Evolutionary conservation across 2,329 filamentous ascomycete genomes (phyloP), one percentile per base, ranked within the genome.

Genomic region (Cladosporium sp.): DNA sequence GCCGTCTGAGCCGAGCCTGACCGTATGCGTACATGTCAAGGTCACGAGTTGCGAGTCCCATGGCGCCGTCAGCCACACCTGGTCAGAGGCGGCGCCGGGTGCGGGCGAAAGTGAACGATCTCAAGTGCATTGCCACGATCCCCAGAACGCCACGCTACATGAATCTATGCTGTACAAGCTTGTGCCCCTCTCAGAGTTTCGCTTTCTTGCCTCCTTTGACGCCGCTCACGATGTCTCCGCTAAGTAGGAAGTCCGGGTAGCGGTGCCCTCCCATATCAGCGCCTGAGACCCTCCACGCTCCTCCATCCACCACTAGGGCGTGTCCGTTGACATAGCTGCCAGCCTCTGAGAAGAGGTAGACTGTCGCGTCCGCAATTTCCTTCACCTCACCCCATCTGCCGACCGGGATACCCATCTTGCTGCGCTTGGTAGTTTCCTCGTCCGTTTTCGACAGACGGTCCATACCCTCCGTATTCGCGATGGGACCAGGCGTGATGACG

Each of bases 311-410:
- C 32, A 96, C 89, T 35, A 97, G 75, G 3, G 85, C 83, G 64
- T 91, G 86, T 1, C 91, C 94, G 64, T 89, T 96, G 47, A 97
- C 85, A 71, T 89, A 96, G 70, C 87, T 91, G 0, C 87, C 93
- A 0, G 90, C 85, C 45, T 96, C 89, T 45, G 88, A 89, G 70
- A 97, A 94, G 56, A 97, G 73, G 67, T 86, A 99, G 0, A 97
- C 83, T 0, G 93, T 97, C 1, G 93, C 90, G 73, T 99, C 93
- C 0, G 91, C 89, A 67, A 99, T 91, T 69, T 99, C 93, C 63
- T 88, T 88, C 24, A 96, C 84, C 0, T 83, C 83, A 6, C 93
- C 94, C 73, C 85, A 85, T 57, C 92, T 81, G 1, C 91, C 91
- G 2, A 86, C 75, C 0, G 94, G 94, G 36, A 96, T 81, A 2